phyloP scores from a whole-genome alignment of 2,329 filamentous ascomycete species.

The Pestalotiopsis fici region DNA sequence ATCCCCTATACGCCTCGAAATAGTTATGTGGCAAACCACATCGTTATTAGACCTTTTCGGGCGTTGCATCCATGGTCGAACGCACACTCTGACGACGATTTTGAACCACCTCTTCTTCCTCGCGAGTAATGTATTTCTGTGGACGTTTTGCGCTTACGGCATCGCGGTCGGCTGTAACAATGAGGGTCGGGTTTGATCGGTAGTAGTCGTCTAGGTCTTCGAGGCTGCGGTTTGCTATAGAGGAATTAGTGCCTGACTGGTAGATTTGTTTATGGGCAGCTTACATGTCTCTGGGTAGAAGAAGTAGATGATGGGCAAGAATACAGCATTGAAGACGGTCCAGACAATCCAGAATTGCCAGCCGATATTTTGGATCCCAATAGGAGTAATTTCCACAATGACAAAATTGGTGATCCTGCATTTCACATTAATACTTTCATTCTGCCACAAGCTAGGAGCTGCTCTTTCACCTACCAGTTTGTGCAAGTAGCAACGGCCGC shows the following conservation, averaged over 20 bases:
- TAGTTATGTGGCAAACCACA: background rate
- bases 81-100: background rate
- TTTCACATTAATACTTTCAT: background rate
- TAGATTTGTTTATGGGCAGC: background rate
- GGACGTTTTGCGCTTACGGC: background rate
- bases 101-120: background rate
- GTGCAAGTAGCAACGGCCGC: constrained; percentile 35
- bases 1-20: no score
- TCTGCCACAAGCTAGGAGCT: background rate
- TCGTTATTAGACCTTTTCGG: background rate
- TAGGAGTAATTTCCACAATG: constrained; percentile 30
- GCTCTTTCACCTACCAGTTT: constrained; percentile 13
- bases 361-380: constrained; percentile 37
- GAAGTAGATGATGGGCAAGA: constrained; percentile 43
- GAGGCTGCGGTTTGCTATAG: constrained; percentile 23
- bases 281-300: constrained; percentile 41
- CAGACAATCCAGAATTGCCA: constrained; percentile 55
- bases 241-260: background rate
- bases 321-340: constrained; percentile 42
- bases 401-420: constrained; percentile 34
- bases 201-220: constrained; percentile 12
- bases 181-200: background rate
- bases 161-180: background rate
- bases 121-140: background rate
- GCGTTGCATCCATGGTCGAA: background rate